A percentile compares a stretch with the other conserved stretches of the same genome.
These are phyloP conservation scores for Filobasidium wieringae DNA, from an alignment of 768 basidiomycete species.

Conservation along the genomic window DNA sequence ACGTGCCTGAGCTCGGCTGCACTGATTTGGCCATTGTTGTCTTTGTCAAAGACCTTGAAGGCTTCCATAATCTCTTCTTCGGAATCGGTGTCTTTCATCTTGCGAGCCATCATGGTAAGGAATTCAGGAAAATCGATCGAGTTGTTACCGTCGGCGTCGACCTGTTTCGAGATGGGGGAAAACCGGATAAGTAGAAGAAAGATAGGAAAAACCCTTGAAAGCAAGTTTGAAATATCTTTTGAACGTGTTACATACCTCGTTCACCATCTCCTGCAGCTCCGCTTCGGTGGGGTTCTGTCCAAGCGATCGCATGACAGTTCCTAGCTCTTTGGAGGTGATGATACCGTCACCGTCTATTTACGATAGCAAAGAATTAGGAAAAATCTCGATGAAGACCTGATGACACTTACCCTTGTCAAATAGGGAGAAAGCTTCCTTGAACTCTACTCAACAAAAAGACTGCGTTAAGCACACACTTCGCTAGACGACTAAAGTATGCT, in stretches of 20 bases:
- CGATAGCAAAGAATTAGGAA: background rate
- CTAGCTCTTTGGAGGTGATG: constrained; percentile 79
- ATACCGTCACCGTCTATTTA: constrained; percentile 77
- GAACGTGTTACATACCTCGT: constrained; percentile 45
- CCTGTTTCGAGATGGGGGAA: constrained; percentile 33
- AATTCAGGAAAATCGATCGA: constrained; percentile 80
- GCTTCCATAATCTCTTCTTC: constrained; percentile 95
- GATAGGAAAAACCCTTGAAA: background rate
- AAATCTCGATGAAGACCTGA: background rate
- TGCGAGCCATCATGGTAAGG: constrained; percentile 44
- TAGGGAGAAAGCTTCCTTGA: background rate
- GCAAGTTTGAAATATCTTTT: background rate
- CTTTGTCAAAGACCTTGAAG: constrained; percentile 87
- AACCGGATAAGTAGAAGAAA: background rate
- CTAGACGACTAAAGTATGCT: too few species aligned
- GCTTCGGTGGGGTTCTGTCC: constrained; percentile 88
- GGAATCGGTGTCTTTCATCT: constrained; percentile 81
- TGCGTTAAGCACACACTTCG: too few species aligned
- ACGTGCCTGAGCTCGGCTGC: constrained; percentile 77
- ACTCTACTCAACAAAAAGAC: constrained; percentile 23
- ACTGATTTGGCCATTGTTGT: constrained; percentile 80
- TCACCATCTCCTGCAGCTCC: constrained; percentile 89
- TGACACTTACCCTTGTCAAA: background rate
- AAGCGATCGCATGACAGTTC: constrained; percentile 83
- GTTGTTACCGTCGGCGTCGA: constrained; percentile 77